phyloP scores from a whole-genome alignment of 306 rosid genomes.

The Castanea sativa region DNA sequence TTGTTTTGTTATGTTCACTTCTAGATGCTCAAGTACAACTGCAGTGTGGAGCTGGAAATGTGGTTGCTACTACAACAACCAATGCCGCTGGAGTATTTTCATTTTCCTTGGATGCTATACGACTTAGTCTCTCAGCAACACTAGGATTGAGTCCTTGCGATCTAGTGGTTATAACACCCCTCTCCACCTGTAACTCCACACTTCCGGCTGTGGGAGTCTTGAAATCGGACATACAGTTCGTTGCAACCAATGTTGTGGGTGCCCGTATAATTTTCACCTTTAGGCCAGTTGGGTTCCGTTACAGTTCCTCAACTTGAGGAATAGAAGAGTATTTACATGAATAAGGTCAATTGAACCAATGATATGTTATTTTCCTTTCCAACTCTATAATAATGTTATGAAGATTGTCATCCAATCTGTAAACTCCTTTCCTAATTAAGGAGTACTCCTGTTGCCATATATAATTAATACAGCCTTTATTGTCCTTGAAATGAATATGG shows the following conservation, averaged over 20 bases:
- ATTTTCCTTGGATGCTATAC: slow-evolving; percentile 18
- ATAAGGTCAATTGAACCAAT: not conserved
- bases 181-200: slow-evolving; percentile 25
- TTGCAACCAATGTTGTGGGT: not conserved
- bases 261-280: not conserved
- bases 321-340: not conserved
- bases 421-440: too few species aligned
- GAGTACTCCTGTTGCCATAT: not conserved
- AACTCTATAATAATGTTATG: not conserved
- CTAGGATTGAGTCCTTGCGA: slow-evolving; percentile 2
- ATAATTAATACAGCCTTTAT: not conserved
- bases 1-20: not conserved
- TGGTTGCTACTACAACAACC: slow-evolving; percentile 25
- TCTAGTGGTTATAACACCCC: slow-evolving; percentile 31
- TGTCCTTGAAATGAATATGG: too few species aligned
- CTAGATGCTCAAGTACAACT: slow-evolving; percentile 35
- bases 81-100: slow-evolving; percentile 26
- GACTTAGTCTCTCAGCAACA: slow-evolving; percentile 5
- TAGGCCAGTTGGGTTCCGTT: slow-evolving; percentile 15
- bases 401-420: not conserved
- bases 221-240: not conserved
- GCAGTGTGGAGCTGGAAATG: slow-evolving; percentile 27
- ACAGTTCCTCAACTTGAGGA: not conserved
- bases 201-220: slow-evolving; percentile 22
- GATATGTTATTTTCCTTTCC: not conserved